phyloP scores from a whole-genome alignment of 2,329 filamentous ascomycete genomes.

The Trichophyton simii region DNA sequence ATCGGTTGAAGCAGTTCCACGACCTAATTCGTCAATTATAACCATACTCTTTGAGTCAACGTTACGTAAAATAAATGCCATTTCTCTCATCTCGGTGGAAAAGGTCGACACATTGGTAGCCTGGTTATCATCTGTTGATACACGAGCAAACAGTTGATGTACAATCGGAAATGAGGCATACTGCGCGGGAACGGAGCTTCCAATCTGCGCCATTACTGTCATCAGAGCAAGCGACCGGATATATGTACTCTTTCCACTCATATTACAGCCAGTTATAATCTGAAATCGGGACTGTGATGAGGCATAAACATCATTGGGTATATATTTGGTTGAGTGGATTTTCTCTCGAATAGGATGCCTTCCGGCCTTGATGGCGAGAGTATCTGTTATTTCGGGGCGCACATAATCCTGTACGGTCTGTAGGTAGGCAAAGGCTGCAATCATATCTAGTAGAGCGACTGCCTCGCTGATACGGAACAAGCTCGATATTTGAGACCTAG shows the following conservation, averaged over 20 bases:
- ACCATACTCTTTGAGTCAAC: conserved; percentile 63
- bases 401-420: conserved; percentile 56
- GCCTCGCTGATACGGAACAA: conserved; percentile 80
- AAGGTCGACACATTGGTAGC: conserved; percentile 90
- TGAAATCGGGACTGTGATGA: conserved; percentile 73
- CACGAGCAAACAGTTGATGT: conserved; percentile 71
- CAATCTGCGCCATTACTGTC: conserved; percentile 87
- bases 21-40: conserved; percentile 83
- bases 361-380: conserved; percentile 59
- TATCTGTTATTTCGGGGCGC: conserved; percentile 55
- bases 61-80: conserved; percentile 81
- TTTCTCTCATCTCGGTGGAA: conserved; percentile 88
- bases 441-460: conserved; percentile 77
- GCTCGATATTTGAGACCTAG: conserved; percentile 57
- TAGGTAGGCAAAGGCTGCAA: conserved; percentile 62
- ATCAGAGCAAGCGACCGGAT: conserved; percentile 75
- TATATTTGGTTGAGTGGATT: conserved; percentile 53
- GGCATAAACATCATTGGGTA: conserved; percentile 85
- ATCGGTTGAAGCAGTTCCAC: conserved; percentile 79
- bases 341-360: conserved; percentile 71
- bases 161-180: conserved; percentile 72
- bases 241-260: conserved; percentile 96
- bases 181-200: conserved; percentile 74
- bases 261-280: conserved; percentile 90
- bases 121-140: conserved; percentile 76